phyloP scores from a whole-genome alignment of 2,329 filamentous ascomycete genomes.

The Fusarium odoratissimum region DNA sequence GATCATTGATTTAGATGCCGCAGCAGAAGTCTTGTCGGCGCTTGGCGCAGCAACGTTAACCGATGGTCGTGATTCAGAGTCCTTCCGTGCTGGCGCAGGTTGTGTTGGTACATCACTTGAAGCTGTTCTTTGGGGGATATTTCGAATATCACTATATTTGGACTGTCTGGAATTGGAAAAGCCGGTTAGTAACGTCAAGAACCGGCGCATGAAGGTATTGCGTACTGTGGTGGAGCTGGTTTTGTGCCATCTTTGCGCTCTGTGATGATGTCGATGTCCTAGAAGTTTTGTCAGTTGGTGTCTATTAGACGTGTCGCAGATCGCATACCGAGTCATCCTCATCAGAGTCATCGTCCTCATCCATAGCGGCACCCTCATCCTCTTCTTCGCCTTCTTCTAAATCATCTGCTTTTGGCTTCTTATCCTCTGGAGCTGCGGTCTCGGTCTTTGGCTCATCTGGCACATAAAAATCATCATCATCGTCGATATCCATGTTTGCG shows the following conservation, averaged over 20 bases:
- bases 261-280: slow-evolving; percentile 77
- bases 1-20: slow-evolving; percentile 83
- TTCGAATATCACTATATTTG: slow-evolving; percentile 73
- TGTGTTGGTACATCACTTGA: slow-evolving; percentile 63
- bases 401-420: slow-evolving; percentile 60
- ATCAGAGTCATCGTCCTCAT: slow-evolving; percentile 58
- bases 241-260: slow-evolving; percentile 74
- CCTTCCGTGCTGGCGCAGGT: slow-evolving; percentile 59
- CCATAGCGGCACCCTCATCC: slow-evolving; percentile 70
- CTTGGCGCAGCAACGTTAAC: slow-evolving; percentile 54
- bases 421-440: slow-evolving; percentile 43
- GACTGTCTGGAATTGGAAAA: slow-evolving; percentile 59
- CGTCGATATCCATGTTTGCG: slow-evolving; percentile 71
- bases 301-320: not conserved
- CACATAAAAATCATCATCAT: slow-evolving; percentile 75
- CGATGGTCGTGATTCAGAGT: slow-evolving; percentile 52
- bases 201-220: slow-evolving; percentile 23
- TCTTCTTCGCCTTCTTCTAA: slow-evolving; percentile 74
- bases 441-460: slow-evolving; percentile 65
- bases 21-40: slow-evolving; percentile 67
- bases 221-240: slow-evolving; percentile 68
- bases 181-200: slow-evolving; percentile 10
- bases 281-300: slow-evolving; percentile 13
- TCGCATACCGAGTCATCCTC: slow-evolving; percentile 58
- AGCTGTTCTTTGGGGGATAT: slow-evolving; percentile 70